These are phyloP conservation scores for Typha latifolia DNA, from an alignment of 176 grass and related monocot species.

Conservation along the genomic window DNA sequence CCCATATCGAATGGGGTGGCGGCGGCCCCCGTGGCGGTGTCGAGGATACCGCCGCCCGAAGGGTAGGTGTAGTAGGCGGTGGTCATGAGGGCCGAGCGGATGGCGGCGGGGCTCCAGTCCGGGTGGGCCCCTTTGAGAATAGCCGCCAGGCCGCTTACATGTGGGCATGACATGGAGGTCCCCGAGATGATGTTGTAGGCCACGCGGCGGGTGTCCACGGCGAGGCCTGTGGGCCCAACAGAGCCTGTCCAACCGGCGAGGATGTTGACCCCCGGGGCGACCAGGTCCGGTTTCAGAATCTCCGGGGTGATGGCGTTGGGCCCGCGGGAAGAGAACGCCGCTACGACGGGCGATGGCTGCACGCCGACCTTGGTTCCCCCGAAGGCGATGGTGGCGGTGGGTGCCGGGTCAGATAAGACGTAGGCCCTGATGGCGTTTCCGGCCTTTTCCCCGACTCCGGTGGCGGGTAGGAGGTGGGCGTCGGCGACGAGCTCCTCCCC, in stretches of 20 bases:
- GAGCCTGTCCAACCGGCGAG: conserved; percentile 72
- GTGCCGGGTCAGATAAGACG: conserved; percentile 25
- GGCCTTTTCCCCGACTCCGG: conserved; percentile 46
- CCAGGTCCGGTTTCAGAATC: conserved; percentile 72
- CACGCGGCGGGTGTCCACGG: conserved; percentile 43
- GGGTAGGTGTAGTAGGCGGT: conserved; percentile 62
- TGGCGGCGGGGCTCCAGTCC: conserved; percentile 69
- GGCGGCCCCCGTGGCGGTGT: conserved; percentile 43
- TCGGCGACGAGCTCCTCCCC: conserved; percentile 89
- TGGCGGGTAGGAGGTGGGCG: conserved; percentile 66
- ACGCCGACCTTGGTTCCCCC: conserved; percentile 61
- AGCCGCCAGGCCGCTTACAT: conserved; percentile 70
- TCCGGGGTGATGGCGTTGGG: conserved; percentile 65
- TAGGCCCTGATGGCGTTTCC: conserved; percentile 51
- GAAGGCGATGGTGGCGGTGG: conserved; percentile 48
- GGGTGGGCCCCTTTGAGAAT: conserved; percentile 48
- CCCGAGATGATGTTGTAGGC: conserved; percentile 87
- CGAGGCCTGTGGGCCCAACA: conserved; percentile 56
- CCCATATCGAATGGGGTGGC: conserved; percentile 83
- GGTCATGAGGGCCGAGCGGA: conserved; percentile 87
- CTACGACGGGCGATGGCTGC: conserved; percentile 53
- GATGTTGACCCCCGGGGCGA: conserved; percentile 82
- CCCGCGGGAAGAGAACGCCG: conserved; percentile 78
- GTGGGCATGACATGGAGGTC: conserved; percentile 90
- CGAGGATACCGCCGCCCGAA: conserved; percentile 31